phyloP scores from a whole-genome alignment of 495 filamentous ascomycete genomes.

The Terfezia claveryi region DNA sequence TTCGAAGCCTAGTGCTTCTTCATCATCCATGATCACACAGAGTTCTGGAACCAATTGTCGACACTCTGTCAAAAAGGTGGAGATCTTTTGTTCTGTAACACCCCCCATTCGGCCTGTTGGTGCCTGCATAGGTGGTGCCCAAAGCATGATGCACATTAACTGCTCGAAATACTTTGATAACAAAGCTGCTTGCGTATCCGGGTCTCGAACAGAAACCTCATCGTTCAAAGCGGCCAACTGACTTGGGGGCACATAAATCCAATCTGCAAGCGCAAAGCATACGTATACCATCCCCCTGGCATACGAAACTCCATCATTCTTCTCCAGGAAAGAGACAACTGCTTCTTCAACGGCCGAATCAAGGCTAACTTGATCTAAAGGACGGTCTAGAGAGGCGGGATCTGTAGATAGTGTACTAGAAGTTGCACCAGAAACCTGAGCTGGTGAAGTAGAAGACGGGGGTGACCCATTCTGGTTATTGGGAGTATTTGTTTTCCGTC shows the following conservation, averaged over 20 bases:
- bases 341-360: constrained; percentile 15
- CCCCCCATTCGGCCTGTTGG: not conserved
- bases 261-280: constrained; percentile 13
- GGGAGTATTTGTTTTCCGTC: constrained; percentile 10
- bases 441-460: constrained; percentile 10
- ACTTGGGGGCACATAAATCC: constrained; percentile 11
- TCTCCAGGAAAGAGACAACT: constrained; percentile 13
- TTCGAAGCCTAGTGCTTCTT: constrained; percentile 15
- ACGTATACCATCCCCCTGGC: constrained; percentile 15
- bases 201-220: not conserved
- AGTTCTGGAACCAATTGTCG: constrained; percentile 15
- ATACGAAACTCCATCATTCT: constrained; percentile 12
- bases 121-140: constrained; percentile 9
- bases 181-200: constrained; percentile 2
- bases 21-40: constrained; percentile 15
- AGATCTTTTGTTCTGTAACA: constrained; percentile 11
- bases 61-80: constrained; percentile 15
- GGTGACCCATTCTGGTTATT: constrained; percentile 11
- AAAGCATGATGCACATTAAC: constrained; percentile 12
- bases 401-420: not conserved
- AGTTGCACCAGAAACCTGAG: constrained; percentile 1
- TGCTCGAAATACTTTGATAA: constrained; percentile 12
- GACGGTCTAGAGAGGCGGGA: not conserved
- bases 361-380: constrained; percentile 13
- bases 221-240: constrained; percentile 4